phyloP scores from a whole-genome alignment of 2,329 filamentous ascomycete genomes.

The Apiospora marii region DNA sequence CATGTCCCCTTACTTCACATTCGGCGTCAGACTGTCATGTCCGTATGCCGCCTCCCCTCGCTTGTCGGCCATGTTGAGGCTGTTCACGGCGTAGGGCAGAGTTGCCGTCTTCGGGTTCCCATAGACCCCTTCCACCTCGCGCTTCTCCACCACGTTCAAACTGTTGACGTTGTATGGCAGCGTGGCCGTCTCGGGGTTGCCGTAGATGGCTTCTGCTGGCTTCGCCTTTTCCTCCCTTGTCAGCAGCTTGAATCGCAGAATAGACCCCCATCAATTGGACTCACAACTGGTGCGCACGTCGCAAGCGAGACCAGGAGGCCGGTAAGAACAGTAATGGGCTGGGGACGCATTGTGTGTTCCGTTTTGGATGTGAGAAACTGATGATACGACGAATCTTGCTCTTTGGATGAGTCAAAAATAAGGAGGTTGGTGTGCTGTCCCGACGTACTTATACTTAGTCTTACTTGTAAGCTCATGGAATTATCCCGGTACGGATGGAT shows the following conservation, averaged over 20 bases:
- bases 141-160: neutral
- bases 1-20: neutral
- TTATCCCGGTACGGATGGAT: neutral
- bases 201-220: constrained; percentile 16
- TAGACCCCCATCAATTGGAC: neutral
- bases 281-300: constrained; percentile 6
- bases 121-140: neutral
- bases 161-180: constrained; percentile 12
- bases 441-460: neutral
- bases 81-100: neutral
- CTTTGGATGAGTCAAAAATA: neutral
- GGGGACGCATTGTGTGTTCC: neutral
- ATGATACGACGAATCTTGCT: no score
- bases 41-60: neutral
- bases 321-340: neutral
- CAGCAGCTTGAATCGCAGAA: neutral
- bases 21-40: neutral
- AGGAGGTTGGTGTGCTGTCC: neutral
- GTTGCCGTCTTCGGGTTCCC: constrained; percentile 19
- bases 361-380: neutral
- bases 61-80: constrained; percentile 18
- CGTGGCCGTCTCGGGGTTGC: constrained; percentile 19
- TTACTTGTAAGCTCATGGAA: neutral
- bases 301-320: neutral
- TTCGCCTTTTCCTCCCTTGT: neutral